Conservation (phyloP, 2,329 filamentous ascomycete genomes). For the Drechslera avenae region DNA sequence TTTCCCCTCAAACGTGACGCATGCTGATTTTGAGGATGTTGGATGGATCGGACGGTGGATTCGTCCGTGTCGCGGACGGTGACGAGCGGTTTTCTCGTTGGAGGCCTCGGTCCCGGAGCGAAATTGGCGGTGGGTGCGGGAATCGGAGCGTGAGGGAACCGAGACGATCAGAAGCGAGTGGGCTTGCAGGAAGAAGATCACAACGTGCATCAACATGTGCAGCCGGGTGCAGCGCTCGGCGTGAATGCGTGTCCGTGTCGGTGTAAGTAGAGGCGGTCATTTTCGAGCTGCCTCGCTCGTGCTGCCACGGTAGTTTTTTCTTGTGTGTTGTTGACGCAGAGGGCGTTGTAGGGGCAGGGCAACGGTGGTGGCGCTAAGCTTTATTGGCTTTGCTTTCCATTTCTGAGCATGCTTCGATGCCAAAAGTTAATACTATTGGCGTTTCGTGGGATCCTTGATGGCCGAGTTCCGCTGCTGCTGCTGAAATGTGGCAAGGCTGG, state of each 20-base stretch:
- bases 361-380: slow-evolving; percentile 6
- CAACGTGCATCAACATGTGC: slow-evolving; percentile 19
- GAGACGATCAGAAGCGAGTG: slow-evolving; percentile 8
- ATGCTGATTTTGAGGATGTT: background rate
- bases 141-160: slow-evolving; percentile 9
- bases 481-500: slow-evolving; percentile 11
- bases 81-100: slow-evolving; percentile 15
- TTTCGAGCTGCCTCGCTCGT: background rate
- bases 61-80: slow-evolving; percentile 12
- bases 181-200: slow-evolving; percentile 16
- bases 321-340: background rate
- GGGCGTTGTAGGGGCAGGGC: too few relatives aligned
- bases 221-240: slow-evolving; percentile 15
- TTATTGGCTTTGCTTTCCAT: slow-evolving; percentile 5
- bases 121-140: slow-evolving; percentile 5
- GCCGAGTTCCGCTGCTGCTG: background rate
- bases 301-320: background rate
- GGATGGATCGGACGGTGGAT: slow-evolving; percentile 11
- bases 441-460: background rate
- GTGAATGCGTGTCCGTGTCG: slow-evolving; percentile 17
- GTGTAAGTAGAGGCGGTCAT: slow-evolving; percentile 16
- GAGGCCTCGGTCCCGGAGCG: slow-evolving; percentile 18
- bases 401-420: background rate
- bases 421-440: background rate
- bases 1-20: slow-evolving; percentile 4